These are phyloP conservation scores for Cladobotryum protrusum DNA, from an alignment of 2,329 filamentous ascomycete genomes.

Conservation along the genomic window DNA sequence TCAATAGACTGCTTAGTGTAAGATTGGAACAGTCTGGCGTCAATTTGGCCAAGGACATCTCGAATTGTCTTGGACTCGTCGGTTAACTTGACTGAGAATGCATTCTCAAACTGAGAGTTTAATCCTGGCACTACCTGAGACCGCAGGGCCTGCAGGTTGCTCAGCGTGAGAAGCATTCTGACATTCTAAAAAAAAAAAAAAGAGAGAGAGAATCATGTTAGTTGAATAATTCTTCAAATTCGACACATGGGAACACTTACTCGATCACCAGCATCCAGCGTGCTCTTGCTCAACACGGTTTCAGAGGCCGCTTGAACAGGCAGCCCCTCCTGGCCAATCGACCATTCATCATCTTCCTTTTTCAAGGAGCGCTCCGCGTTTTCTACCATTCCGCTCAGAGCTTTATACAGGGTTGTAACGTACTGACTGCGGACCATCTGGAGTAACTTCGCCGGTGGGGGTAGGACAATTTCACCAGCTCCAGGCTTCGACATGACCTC, in stretches of 20 bases:
- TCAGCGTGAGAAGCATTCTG: slow-evolving; percentile 87
- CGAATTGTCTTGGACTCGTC: slow-evolving; percentile 90
- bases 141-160: slow-evolving; percentile 81
- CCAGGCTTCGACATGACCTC: slow-evolving; percentile 74
- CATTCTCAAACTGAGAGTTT: slow-evolving; percentile 87
- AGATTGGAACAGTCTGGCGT: slow-evolving; percentile 82
- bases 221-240: no score
- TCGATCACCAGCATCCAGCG: slow-evolving; percentile 50
- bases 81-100: slow-evolving; percentile 89
- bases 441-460: slow-evolving; percentile 79
- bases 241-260: slow-evolving; percentile 32
- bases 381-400: slow-evolving; percentile 91
- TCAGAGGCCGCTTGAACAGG: slow-evolving; percentile 29
- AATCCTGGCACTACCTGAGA: slow-evolving; percentile 77
- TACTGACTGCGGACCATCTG: slow-evolving; percentile 91
- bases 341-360: slow-evolving; percentile 58
- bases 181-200: slow-evolving; percentile 57
- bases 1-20: slow-evolving; percentile 77
- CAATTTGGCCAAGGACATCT: slow-evolving; percentile 85
- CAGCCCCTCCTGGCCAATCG: slow-evolving; percentile 39
- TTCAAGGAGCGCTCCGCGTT: slow-evolving; percentile 76
- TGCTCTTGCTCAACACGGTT: slow-evolving; percentile 37
- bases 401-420: slow-evolving; percentile 88
- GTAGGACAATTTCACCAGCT: slow-evolving; percentile 69
- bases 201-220: neutral